Evolutionary conservation across 1,284 basidiomycete species (phyloP), one percentile per base, ranked within the genome.

Genomic region (Hypsizygus ulmarius): DNA sequence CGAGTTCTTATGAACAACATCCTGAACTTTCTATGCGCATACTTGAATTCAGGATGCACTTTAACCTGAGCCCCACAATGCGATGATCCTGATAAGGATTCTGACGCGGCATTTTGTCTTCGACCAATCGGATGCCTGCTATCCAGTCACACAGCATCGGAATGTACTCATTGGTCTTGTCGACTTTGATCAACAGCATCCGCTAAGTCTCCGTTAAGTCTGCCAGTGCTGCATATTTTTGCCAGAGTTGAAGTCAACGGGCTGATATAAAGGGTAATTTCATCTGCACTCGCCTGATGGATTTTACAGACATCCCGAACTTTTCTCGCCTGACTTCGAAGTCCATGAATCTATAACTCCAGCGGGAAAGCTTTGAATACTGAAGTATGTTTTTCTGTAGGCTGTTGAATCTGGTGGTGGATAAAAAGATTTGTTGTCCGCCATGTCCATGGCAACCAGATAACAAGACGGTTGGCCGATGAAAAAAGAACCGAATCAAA

Each of bases 301-400:
- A 35, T 33, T 19, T 35, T 43, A 16, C 28, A 18, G 0, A 18
- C 15, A 2, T 27, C 12, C 39, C 44, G 43, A 14, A 33, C 32
- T 9, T n/a, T 18, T 27, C 43, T 41, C 12, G 33, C 53, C 30
- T 11, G 28, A 12, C 9, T 33, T 3, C 45, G 21, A 3, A 52
- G 5, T 8, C 41, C 14, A 25, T 21, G 25, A 10, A 52, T n/a
- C 10, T 38, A 28, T 0, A 41, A n/a, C 14, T 36, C 27, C n/a
- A 49, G 10, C 10, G 29, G 44, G 12, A 54, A 37, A 2, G 39
- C 47, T 39, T 49, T 30, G 34, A 8, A 32, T 30, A 7, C 50
- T 49, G 35, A 21, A 19, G 8, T 33, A 21, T 15, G 18, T 8
- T 10, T 27, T 18, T 9, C 19, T 34, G 21, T 4, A 25, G 4